phyloP scores from a whole-genome alignment of 768 basidiomycete species.

The Mycena galopus region DNA sequence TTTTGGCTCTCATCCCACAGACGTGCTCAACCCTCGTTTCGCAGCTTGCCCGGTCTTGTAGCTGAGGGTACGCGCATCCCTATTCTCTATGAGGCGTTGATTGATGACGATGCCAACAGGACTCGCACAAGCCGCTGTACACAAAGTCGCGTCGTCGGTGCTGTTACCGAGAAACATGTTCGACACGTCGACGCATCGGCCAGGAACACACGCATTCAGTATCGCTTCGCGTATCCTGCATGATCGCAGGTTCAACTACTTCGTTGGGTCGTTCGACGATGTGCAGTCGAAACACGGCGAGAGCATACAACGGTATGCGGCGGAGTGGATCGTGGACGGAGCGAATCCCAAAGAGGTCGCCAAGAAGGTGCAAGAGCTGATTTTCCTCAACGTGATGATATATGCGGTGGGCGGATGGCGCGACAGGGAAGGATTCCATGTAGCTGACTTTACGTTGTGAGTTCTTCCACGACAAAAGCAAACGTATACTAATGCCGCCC shows the following conservation, averaged over 20 bases:
- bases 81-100: not conserved
- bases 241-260: constrained; percentile 55
- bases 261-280: constrained; percentile 44
- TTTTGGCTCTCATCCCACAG: not conserved
- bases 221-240: constrained; percentile 68
- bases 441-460: constrained; percentile 43
- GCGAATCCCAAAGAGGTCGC: constrained; percentile 53
- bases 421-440: constrained; percentile 54
- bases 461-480: constrained; percentile 8
- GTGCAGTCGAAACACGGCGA: constrained; percentile 54
- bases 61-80: not conserved
- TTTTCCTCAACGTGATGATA: constrained; percentile 66
- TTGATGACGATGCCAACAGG: not conserved
- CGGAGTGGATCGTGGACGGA: constrained; percentile 58
- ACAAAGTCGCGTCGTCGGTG: not conserved
- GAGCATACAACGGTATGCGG: constrained; percentile 55
- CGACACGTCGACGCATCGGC: not conserved
- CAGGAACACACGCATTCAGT: constrained; percentile 58
- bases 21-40: not conserved
- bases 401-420: constrained; percentile 70
- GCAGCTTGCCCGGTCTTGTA: constrained; percentile 5
- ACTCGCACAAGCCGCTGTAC: constrained; percentile 5
- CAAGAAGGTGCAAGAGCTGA: constrained; percentile 74
- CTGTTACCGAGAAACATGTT: constrained; percentile 20
- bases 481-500: not conserved